These are phyloP conservation scores for Lithocarpus polystachyus DNA, from an alignment of 306 rosid species.

Conservation along the genomic window DNA sequence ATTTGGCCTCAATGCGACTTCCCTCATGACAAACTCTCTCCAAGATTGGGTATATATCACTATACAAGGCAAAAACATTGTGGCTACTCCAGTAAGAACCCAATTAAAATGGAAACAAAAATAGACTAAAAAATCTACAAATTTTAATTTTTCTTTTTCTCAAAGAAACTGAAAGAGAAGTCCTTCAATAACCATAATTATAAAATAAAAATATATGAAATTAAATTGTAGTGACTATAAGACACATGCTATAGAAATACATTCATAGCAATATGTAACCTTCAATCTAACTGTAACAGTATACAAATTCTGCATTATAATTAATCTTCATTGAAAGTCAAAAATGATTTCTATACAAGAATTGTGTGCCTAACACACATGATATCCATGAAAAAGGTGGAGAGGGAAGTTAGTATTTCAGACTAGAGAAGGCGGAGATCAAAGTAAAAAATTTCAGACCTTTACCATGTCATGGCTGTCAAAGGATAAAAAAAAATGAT, in stretches of 20 bases:
- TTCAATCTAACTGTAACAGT: not conserved
- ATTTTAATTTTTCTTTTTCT: not conserved
- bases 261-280: not conserved
- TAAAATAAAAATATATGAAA: not conserved
- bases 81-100: slow-evolving; percentile 14
- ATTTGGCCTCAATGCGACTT: slow-evolving; percentile 74
- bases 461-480: not conserved
- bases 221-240: not conserved
- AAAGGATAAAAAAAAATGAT: not conserved
- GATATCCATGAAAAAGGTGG: not conserved
- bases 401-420: not conserved
- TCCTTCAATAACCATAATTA: not conserved
- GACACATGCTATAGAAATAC: not conserved
- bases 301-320: not conserved
- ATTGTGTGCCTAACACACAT: not conserved
- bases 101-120: not conserved
- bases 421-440: too few species aligned
- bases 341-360: not conserved
- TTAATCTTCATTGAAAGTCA: not conserved
- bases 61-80: slow-evolving; percentile 27
- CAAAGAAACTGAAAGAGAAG: not conserved
- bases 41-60: slow-evolving; percentile 71
- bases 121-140: not conserved
- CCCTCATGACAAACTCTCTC: slow-evolving; percentile 65
- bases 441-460: not conserved